Evolutionary conservation across 2,329 filamentous ascomycete genomes (phyloP).

Genomic region (Arthrobotrys musiformis): DNA sequence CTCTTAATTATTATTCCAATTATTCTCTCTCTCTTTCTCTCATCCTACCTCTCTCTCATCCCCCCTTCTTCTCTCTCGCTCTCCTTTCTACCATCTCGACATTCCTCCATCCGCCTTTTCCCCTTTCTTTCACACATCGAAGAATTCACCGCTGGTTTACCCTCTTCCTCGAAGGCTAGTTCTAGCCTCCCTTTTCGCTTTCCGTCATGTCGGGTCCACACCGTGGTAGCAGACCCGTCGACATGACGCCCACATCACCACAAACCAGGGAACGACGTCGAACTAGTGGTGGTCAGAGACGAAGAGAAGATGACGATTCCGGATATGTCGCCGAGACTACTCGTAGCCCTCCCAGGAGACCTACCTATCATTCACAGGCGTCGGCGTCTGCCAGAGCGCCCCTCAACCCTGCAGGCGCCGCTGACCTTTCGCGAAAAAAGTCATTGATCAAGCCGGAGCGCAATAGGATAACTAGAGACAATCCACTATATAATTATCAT

Average conservation of each 20-base stretch:
- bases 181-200: background rate
- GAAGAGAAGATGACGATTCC: conserved; percentile 38
- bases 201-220: conserved; percentile 39
- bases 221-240: conserved; percentile 31
- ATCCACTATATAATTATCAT: conserved; percentile 95
- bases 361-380: conserved; percentile 43
- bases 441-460: conserved; percentile 91
- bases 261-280: conserved; percentile 30
- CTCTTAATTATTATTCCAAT: conserved; percentile 5
- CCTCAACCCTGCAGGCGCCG: conserved; percentile 43
- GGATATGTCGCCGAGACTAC: conserved; percentile 53
- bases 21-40: background rate
- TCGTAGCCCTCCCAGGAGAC: conserved; percentile 45
- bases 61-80: background rate
- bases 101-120: background rate
- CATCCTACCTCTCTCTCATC: background rate
- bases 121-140: background rate
- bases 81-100: background rate
- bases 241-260: conserved; percentile 48
- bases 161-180: conserved; percentile 26
- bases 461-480: conserved; percentile 82
- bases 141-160: background rate
- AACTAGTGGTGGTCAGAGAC: conserved; percentile 30
- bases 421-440: conserved; percentile 76
- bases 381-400: conserved; percentile 48